Percentiles rank a stretch among this genome's conserved stretches.
These are phyloP conservation scores for Blepharisma stoltei DNA, from an alignment of 73 alveolate genomes.

Conservation along the genomic window DNA sequence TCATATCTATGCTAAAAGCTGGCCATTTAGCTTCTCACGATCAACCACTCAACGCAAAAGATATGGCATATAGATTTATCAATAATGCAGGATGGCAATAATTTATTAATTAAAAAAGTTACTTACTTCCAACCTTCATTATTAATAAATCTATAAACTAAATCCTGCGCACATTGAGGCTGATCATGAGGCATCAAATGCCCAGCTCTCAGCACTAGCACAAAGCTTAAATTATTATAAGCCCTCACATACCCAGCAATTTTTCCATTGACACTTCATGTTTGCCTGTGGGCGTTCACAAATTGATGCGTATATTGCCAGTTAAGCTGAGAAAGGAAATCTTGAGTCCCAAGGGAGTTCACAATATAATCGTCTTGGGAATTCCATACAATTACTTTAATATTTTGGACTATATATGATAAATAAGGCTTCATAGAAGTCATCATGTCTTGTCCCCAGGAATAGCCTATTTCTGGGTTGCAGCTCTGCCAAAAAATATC, in stretches of 20 bases:
- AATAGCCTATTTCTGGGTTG: constrained; percentile 45
- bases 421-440: constrained; percentile 42
- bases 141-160: constrained; percentile 60
- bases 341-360: constrained; percentile 67
- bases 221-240: constrained; percentile 12
- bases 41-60: constrained; percentile 60
- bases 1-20: constrained; percentile 47
- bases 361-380: constrained; percentile 64
- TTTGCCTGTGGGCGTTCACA: constrained; percentile 36
- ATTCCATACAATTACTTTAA: constrained; percentile 49
- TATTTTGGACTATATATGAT: constrained; percentile 15
- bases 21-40: constrained; percentile 92
- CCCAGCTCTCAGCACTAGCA: constrained; percentile 63
- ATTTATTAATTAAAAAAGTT: background rate
- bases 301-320: constrained; percentile 46
- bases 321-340: constrained; percentile 39
- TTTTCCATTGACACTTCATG: constrained; percentile 32
- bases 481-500: constrained; percentile 49
- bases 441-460: constrained; percentile 57
- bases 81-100: constrained; percentile 33
- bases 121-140: constrained; percentile 28
- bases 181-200: constrained; percentile 90
- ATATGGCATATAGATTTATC: constrained; percentile 58
- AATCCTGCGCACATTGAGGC: constrained; percentile 54
- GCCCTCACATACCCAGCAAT: constrained; percentile 20